Evolutionary conservation across 495 filamentous ascomycete genomes (phyloP).

Genomic region (Aspergillus saccharolyticus): DNA sequence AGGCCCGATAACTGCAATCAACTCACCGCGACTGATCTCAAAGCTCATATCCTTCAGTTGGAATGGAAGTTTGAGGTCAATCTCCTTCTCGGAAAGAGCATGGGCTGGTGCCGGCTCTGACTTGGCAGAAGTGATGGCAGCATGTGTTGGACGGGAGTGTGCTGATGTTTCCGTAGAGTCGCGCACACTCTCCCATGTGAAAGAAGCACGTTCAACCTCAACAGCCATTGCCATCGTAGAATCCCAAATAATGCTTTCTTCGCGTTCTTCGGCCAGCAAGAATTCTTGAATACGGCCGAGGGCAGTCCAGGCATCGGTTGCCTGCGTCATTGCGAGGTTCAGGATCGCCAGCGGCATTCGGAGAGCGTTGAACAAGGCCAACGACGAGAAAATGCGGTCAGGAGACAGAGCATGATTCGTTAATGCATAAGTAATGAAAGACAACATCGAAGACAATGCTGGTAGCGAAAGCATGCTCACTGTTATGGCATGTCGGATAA

Average conservation of each 20-base stretch:
- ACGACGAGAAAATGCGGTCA: conserved; percentile 81
- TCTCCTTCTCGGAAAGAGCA: conserved; percentile 18
- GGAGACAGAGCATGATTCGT: conserved; percentile 65
- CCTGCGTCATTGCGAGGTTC: conserved; percentile 80
- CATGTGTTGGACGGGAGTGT: background rate
- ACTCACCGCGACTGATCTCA: conserved; percentile 70
- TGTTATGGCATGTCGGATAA: conserved; percentile 79
- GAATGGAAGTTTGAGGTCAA: conserved; percentile 55
- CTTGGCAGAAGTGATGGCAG: conserved; percentile 25
- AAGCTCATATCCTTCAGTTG: conserved; percentile 71
- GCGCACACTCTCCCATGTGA: conserved; percentile 75
- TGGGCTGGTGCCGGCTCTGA: conserved; percentile 22
- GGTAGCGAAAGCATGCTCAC: conserved; percentile 74
- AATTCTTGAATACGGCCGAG: conserved; percentile 82
- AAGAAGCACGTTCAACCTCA: conserved; percentile 66
- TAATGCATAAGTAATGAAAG: conserved; percentile 89
- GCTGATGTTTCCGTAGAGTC: background rate
- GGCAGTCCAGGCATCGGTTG: conserved; percentile 83
- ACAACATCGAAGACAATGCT: conserved; percentile 88
- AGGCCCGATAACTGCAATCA: conserved; percentile 84
- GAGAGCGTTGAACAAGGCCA: conserved; percentile 88
- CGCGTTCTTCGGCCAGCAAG: conserved; percentile 75
- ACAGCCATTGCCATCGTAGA: conserved; percentile 61
- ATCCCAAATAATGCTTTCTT: conserved; percentile 65
- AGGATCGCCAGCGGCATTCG: conserved; percentile 85